Evolutionary conservation across 169 alveolate species (phyloP).

Genomic region (Eimeria praecox): DNA sequence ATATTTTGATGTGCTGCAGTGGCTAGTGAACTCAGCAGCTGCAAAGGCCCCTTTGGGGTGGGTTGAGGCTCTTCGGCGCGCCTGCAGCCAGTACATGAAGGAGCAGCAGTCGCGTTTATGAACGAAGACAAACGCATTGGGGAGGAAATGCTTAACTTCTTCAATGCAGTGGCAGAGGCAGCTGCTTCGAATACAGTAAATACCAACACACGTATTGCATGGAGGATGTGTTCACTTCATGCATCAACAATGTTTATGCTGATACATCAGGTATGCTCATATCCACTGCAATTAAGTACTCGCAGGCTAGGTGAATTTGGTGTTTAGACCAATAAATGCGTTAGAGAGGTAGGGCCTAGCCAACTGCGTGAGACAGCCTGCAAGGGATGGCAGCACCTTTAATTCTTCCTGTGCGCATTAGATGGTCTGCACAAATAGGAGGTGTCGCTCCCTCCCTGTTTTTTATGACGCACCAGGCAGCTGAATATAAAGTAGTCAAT

Average conservation of each 20-base stretch:
- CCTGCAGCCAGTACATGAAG: conserved; percentile 60
- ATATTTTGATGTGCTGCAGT: conserved; percentile 54
- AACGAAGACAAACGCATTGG: not conserved
- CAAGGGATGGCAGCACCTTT: not conserved
- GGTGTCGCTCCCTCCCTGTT: not conserved
- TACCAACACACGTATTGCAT: not conserved
- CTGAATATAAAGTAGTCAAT: no score
- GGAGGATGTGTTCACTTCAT: not conserved
- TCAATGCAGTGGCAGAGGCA: not conserved
- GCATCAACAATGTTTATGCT: not conserved
- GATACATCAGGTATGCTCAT: not conserved
- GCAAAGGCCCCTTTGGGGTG: conserved; percentile 71
- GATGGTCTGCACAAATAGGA: not conserved
- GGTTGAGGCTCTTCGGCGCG: conserved; percentile 46
- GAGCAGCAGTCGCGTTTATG: not conserved
- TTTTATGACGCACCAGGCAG: no score
- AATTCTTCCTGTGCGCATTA: not conserved
- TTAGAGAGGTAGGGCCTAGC: not conserved
- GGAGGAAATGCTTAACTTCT: not conserved
- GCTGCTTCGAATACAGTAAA: not conserved
- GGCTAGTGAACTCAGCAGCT: conserved; percentile 56
- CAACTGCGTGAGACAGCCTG: not conserved
- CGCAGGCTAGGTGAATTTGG: not conserved
- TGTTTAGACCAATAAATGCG: not conserved
- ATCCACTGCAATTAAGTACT: not conserved